These are phyloP conservation scores for Hymenoscyphus infarciens DNA, from an alignment of 2,329 filamentous ascomycete genomes.

Conservation along the genomic window DNA sequence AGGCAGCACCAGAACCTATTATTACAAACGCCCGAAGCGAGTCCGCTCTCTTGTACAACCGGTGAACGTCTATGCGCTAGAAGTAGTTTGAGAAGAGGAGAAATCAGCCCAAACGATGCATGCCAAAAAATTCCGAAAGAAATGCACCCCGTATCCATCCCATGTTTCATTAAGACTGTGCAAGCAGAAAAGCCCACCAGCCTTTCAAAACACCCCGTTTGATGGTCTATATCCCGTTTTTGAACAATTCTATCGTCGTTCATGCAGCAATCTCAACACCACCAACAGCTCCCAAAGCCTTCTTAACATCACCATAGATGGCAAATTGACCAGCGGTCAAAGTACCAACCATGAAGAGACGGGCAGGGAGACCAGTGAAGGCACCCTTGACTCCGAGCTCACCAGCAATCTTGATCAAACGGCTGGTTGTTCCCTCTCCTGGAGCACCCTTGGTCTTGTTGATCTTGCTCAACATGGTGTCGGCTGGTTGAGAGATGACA, in stretches of 20 bases:
- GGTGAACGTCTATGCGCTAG: constrained; percentile 28
- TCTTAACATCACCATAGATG: constrained; percentile 79
- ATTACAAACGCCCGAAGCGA: constrained; percentile 17
- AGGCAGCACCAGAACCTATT: constrained; percentile 13
- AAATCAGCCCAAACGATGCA: constrained; percentile 30
- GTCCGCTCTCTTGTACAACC: constrained; percentile 15
- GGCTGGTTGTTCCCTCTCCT: constrained; percentile 76
- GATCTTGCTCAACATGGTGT: constrained; percentile 94
- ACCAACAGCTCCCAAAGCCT: constrained; percentile 65
- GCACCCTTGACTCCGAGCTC: constrained; percentile 78
- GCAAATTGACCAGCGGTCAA: constrained; percentile 80
- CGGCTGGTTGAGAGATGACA: constrained; percentile 82
- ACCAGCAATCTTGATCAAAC: constrained; percentile 83
- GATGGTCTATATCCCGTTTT: constrained; percentile 10
- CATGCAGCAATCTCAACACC: constrained; percentile 66
- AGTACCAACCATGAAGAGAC: constrained; percentile 64
- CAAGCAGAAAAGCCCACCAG: constrained; percentile 16
- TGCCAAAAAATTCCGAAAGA: constrained; percentile 16
- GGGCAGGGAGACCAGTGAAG: constrained; percentile 77
- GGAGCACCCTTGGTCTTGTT: constrained; percentile 90
- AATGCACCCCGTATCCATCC: constrained; percentile 14
- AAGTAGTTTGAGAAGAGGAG: constrained; percentile 17
- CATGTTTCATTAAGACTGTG: constrained; percentile 13
- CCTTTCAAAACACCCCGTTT: constrained; percentile 6
- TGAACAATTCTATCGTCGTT: constrained; percentile 9